phyloP scores from a whole-genome alignment of 164 flowering plant species.

The Aristolochia contorta region DNA sequence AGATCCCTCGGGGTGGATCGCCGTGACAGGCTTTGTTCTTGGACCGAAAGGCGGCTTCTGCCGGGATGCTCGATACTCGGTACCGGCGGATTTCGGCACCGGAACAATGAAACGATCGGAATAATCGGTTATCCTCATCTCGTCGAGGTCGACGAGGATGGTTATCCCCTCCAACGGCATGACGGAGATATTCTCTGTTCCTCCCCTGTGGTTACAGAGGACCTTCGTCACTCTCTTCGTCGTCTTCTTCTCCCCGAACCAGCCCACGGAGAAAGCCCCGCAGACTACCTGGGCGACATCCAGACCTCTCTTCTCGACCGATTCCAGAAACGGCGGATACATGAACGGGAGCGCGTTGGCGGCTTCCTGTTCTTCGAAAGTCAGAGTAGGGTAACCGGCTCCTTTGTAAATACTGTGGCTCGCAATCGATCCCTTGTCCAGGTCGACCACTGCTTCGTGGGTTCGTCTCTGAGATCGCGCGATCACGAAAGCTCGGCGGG shows the following conservation, averaged over 20 bases:
- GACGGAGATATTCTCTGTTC: constrained; percentile 30
- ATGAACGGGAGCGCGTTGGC: constrained; percentile 18
- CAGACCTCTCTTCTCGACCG: constrained; percentile 32
- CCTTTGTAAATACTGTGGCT: constrained; percentile 32
- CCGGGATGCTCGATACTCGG: constrained; percentile 30
- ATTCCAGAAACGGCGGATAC: constrained; percentile 26
- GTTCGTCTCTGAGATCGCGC: constrained; percentile 25
- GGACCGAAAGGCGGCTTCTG: constrained; percentile 26
- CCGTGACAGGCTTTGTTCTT: constrained; percentile 4
- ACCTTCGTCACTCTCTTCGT: constrained; percentile 8
- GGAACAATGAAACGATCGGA: constrained; percentile 26
- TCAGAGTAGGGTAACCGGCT: constrained; percentile 34
- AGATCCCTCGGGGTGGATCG: constrained; percentile 27
- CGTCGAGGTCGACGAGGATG: constrained; percentile 36
- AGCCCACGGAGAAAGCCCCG: constrained; percentile 25
- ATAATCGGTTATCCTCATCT: constrained; percentile 29
- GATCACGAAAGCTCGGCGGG: constrained; percentile 41
- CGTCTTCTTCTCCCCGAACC: constrained; percentile 36
- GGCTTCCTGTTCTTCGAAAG: constrained; percentile 20
- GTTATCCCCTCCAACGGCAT: constrained; percentile 48
- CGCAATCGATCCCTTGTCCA: constrained; percentile 13
- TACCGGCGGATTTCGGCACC: constrained; percentile 37
- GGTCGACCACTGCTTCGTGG: constrained; percentile 38
- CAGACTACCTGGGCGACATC: constrained; percentile 31
- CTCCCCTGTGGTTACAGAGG: constrained; percentile 10